Evolutionary conservation across 1,284 basidiomycete species (phyloP), one percentile per base, ranked within the genome.

Genomic region (Boletus smithii): DNA sequence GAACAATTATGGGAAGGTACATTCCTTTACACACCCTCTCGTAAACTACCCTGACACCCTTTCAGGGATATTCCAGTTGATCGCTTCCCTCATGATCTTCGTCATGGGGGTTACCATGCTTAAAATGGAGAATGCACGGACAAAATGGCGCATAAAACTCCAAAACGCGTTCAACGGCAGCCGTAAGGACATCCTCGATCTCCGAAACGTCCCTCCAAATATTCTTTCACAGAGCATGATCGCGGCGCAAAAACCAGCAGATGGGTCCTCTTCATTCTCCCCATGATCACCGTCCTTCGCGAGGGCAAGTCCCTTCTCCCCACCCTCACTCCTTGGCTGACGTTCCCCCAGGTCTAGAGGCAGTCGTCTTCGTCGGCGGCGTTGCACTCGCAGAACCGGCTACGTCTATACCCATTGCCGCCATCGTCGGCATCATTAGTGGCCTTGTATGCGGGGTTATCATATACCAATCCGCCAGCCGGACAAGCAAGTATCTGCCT

Each of bases 331-430:
- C 24, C 10, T n/a, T 10, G 4, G 32, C 35, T 47, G 3, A 51
- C 26, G 4, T 6, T 11, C 8, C 10, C 20, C 31, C 54, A 81
- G 79, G 82, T 44, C 76, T 97, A 56, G 94, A 97, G 68, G 92
- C 90, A 2, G 86, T 97, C 49, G 76, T 97, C 53, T 97, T 97
- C 63, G 91, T 97, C 43, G 90, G 93, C 16, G 93, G 94, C 49
- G 93, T 95, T 34, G 84, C 92, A 2, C 82, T 97, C 36, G 85
- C 85, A 31, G 79, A 90, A 61, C 73, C 81, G 3, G 93, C 88
- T 3, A 80, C 76, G 2, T 80, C 92, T 5, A 95, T 97, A 60
- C 94, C 94, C 1, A 84, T 97, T 41, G 88, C 94, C 6, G 81
- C 91, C 43, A 85, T 97, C 51, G 80, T 85, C 30, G 94, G 92